Conservation (phyloP, 257 asterid genomes). For the Capsicum chinense region DNA sequence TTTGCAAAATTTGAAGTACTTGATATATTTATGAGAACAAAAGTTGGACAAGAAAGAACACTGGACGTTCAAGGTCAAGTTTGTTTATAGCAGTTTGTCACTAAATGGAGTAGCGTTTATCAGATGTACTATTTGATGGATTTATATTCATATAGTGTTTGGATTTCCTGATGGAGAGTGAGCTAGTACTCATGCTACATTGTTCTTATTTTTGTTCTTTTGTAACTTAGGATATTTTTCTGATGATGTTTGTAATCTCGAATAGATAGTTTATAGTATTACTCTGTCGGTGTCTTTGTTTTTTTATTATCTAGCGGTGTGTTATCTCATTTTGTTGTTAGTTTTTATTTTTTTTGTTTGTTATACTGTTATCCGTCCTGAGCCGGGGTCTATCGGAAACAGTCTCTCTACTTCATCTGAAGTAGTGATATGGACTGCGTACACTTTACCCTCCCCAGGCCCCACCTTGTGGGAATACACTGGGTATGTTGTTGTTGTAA, state of each 20-base stretch:
- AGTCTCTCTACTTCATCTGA: no score
- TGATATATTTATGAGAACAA: background rate
- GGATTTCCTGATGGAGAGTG: conserved; percentile 25
- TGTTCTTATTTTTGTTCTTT: background rate
- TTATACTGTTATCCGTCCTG: no score
- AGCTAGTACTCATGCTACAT: background rate
- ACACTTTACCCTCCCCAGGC: no score
- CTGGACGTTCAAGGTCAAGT: conserved; percentile 19
- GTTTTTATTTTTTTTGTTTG: no score
- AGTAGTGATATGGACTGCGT: no score
- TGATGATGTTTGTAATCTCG: no score
- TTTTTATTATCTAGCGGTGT: no score
- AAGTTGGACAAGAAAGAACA: background rate
- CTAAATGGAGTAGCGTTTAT: background rate
- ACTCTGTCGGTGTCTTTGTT: no score
- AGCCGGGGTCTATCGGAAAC: no score
- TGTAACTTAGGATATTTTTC: background rate
- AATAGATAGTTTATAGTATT: no score
- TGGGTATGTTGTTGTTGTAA: background rate
- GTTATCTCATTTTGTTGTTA: no score
- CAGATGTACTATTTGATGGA: background rate
- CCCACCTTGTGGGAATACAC: no score
- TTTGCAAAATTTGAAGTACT: background rate
- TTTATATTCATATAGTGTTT: background rate
- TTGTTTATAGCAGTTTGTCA: background rate